Conservation (phyloP, 805 yeast species). For the Ogataea henricii region DNA sequence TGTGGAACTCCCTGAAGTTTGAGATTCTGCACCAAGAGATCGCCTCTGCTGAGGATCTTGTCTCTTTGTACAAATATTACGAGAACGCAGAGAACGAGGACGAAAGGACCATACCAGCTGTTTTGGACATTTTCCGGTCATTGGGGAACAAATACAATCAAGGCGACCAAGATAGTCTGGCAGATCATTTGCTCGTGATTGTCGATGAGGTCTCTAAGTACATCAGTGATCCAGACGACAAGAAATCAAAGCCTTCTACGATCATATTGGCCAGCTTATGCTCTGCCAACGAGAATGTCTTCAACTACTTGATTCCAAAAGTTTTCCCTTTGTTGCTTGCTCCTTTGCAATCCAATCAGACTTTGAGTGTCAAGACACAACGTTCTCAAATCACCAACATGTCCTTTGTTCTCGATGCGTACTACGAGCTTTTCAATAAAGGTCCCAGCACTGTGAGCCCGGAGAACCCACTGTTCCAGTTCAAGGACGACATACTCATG, state of each 20-base stretch:
- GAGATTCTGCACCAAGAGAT: slow-evolving; percentile 81
- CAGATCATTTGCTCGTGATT: slow-evolving; percentile 30
- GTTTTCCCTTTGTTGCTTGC: slow-evolving; percentile 47
- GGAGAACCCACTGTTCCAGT: slow-evolving; percentile 42
- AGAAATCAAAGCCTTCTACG: slow-evolving; percentile 62
- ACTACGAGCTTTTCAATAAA: slow-evolving; percentile 44
- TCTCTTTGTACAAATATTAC: slow-evolving; percentile 32
- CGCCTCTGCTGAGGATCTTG: slow-evolving; percentile 31
- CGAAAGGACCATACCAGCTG: slow-evolving; percentile 39
- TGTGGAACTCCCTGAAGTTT: slow-evolving; percentile 88
- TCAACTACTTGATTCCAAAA: slow-evolving; percentile 49
- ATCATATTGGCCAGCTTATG: slow-evolving; percentile 59
- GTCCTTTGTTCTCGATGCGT: slow-evolving; percentile 57
- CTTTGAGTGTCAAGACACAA: slow-evolving; percentile 55
- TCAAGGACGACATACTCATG: slow-evolving; percentile 68
- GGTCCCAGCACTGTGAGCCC: slow-evolving; percentile 9
- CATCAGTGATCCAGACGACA: slow-evolving; percentile 50
- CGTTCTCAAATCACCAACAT: slow-evolving; percentile 60
- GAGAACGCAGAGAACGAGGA: slow-evolving; percentile 35
- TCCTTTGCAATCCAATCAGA: slow-evolving; percentile 26
- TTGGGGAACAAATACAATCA: slow-evolving; percentile 41
- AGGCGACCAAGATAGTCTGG: slow-evolving; percentile 16
- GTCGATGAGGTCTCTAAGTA: slow-evolving; percentile 56
- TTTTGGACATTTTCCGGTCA: slow-evolving; percentile 46
- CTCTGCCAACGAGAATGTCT: slow-evolving; percentile 45